Base-by-base conservation (phyloP, 345 rosid species). In the Laguncularia racemosa region DNA sequence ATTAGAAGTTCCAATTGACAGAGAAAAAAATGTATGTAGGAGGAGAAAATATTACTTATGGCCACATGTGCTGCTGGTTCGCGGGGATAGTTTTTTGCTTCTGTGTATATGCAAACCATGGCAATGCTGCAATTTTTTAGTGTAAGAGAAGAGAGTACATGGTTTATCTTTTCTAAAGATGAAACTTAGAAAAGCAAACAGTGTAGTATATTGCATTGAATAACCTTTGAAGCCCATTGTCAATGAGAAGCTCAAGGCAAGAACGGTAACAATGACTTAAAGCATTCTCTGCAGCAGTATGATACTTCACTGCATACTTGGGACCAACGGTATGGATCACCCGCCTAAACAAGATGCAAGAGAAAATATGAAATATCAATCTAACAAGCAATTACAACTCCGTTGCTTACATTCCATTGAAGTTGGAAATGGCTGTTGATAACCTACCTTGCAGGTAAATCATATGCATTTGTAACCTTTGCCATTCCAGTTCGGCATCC, bases 41-140 rank as follows among this genome's bases (percentile, higher is more conserved):
- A n/a, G 61, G 61, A 52, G 44, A 57, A 55, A 54, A 69, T 63
- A 91, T 85, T 76, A 93, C 99, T 87, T 76, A 93, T 93, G 68
- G 99, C 95, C 56, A 93, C 96, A 74, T 93, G 99, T 20, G 97
- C 97, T 72, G 99, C 99, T 61, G 97, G 99, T 79, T 93, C 99
- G 43, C 99, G 89, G 23, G 99, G 99, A 76, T 93, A 93, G 66
- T 87, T 93, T 75, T 93, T 93, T 49, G 95, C 76, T 45, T 93
- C 97, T 15, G 96, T 81, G 68, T 93, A 93, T 84, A 93, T 93
- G 72, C 99, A 93, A 19, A 83, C 96, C 95, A 84, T 84, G 4
- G 97, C 99, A 53, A 93, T 85, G 77, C 99, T 93, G 87, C 66
- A 73, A 50, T 59, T 44, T 28, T 52, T 21, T 69, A 48, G 45